Conservation (phyloP, 1,284 basidiomycete species). For the Cutaneotrichosporon dermatis region DNA sequence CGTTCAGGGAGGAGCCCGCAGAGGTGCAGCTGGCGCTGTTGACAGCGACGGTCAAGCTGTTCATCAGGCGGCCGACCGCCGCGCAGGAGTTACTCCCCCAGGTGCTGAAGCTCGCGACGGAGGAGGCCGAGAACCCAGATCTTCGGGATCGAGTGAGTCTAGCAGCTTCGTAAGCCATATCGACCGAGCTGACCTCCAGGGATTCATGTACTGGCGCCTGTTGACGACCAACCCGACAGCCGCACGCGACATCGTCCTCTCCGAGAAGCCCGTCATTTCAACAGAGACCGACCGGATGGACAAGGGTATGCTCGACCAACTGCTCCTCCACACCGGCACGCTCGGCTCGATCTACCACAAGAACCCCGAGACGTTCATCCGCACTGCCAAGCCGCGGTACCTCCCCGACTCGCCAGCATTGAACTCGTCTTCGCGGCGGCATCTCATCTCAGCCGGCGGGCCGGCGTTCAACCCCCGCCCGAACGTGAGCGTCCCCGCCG, state of each 20-base stretch:
- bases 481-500: not conserved
- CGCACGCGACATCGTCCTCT: constrained; percentile 85
- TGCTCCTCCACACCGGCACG: constrained; percentile 48
- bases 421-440: constrained; percentile 47
- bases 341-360: constrained; percentile 50
- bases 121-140: constrained; percentile 94
- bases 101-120: constrained; percentile 88
- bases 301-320: constrained; percentile 79
- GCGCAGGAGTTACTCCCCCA: constrained; percentile 85
- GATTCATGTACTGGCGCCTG: constrained; percentile 99
- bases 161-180: too few relatives aligned
- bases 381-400: constrained; percentile 46
- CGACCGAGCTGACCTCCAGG: constrained; percentile 24
- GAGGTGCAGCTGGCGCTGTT: constrained; percentile 90
- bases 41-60: constrained; percentile 94
- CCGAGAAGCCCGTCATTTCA: constrained; percentile 93
- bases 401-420: constrained; percentile 47
- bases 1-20: constrained; percentile 89
- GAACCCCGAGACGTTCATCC: constrained; percentile 49
- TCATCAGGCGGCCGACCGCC: constrained; percentile 87
- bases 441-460: constrained; percentile 34
- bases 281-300: constrained; percentile 98
- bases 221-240: constrained; percentile 87
- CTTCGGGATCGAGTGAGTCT: constrained; percentile 65
- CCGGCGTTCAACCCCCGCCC: constrained; percentile 3